Percentiles rank a stretch among this genome's conserved stretches.
Conservation (phyloP, 1,284 basidiomycete species). For the Malassezia arunalokei region DNA sequence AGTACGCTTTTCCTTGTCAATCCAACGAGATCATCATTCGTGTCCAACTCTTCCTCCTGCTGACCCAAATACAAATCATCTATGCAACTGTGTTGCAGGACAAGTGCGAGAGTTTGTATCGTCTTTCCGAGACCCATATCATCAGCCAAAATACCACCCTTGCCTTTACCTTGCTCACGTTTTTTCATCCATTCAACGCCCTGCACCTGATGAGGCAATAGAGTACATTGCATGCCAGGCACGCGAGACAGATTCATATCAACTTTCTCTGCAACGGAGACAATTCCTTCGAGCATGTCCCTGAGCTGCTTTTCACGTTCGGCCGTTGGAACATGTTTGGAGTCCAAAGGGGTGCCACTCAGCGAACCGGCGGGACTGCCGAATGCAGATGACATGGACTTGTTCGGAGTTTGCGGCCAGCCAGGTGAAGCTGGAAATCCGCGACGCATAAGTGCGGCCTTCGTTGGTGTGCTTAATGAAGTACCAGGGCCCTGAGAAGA, state of each 20-base stretch:
- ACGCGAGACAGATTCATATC: conserved; percentile 15
- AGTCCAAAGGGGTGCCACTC: not conserved
- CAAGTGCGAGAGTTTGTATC: conserved; percentile 73
- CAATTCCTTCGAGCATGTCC: conserved; percentile 29
- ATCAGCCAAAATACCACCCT: conserved; percentile 73
- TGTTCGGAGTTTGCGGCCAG: not conserved
- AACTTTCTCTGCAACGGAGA: conserved; percentile 22
- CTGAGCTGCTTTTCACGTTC: conserved; percentile 34
- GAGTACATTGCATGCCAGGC: conserved; percentile 51
- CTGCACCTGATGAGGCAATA: conserved; percentile 75
- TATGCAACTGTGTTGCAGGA: conserved; percentile 50
- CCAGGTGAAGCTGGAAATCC: not conserved
- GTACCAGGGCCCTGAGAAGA: not conserved
- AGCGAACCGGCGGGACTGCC: not conserved
- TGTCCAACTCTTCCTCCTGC: not conserved
- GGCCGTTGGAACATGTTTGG: conserved; percentile 15
- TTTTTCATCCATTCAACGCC: conserved; percentile 77
- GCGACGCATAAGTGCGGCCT: not conserved
- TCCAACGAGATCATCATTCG: not conserved
- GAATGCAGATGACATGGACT: not conserved
- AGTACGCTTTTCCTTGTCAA: conserved; percentile 5
- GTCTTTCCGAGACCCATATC: conserved; percentile 65
- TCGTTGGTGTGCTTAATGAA: not conserved
- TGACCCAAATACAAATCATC: not conserved
- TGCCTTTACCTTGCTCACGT: conserved; percentile 60